These are phyloP conservation scores for Cladophialophora chaetospira DNA, from an alignment of 2,329 filamentous ascomycete genomes.

Conservation along the genomic window DNA sequence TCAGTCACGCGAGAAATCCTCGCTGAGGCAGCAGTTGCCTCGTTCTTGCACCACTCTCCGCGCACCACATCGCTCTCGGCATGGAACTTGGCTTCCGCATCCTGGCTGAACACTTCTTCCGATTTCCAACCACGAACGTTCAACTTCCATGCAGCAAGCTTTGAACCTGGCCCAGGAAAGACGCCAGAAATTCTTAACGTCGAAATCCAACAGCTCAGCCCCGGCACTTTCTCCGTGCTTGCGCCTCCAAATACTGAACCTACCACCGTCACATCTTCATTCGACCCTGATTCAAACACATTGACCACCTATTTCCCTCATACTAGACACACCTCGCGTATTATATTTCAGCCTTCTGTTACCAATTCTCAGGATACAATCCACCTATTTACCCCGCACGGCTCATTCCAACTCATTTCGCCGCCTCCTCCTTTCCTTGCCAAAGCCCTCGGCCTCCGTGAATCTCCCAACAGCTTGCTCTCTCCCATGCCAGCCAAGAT, in stretches of 20 bases:
- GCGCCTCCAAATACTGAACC: constrained; percentile 43
- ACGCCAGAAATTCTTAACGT: constrained; percentile 40
- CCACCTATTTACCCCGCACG: constrained; percentile 73
- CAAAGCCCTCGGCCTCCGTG: constrained; percentile 81
- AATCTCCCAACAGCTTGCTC: constrained; percentile 76
- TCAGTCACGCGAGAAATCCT: constrained; percentile 71
- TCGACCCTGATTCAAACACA: constrained; percentile 48
- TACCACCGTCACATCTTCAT: constrained; percentile 51
- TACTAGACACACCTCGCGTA: constrained; percentile 75
- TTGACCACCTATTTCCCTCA: constrained; percentile 79
- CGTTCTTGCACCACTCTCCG: constrained; percentile 52
- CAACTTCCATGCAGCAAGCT: constrained; percentile 30
- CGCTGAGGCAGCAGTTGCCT: constrained; percentile 80
- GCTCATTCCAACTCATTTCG: constrained; percentile 58
- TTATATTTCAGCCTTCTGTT: constrained; percentile 53
- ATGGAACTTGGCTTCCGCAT: background rate
- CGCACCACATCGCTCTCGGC: background rate
- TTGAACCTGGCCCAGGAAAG: constrained; percentile 28
- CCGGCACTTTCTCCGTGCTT: constrained; percentile 52
- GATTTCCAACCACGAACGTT: constrained; percentile 33
- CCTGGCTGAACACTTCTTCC: constrained; percentile 30
- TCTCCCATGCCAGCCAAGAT: constrained; percentile 99
- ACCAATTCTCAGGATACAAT: constrained; percentile 45
- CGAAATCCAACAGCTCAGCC: constrained; percentile 54
- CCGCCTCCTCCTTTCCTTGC: constrained; percentile 75